phyloP scores from a whole-genome alignment of 805 yeast species.

The Pichia exigua region DNA sequence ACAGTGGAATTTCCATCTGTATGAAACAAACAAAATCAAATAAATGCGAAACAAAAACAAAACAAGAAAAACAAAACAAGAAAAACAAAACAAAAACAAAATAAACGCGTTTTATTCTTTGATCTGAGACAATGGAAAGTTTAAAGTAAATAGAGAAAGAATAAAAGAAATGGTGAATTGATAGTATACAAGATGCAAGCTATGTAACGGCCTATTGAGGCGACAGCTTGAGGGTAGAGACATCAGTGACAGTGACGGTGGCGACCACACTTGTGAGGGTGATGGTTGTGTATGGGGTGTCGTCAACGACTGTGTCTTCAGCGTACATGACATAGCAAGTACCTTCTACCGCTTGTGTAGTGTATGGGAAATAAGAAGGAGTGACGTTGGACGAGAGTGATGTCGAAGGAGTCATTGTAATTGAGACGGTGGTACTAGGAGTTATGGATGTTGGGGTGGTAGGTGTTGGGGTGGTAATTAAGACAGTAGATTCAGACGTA shows the following conservation, averaged over 20 bases:
- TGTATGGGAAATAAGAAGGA: constrained; percentile 22
- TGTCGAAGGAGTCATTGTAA: constrained; percentile 30
- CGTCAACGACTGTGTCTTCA: constrained; percentile 25
- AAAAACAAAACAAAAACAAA: not conserved
- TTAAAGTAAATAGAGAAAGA: not conserved
- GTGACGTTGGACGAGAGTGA: constrained; percentile 4
- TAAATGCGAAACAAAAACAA: not conserved
- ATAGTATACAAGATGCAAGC: not conserved
- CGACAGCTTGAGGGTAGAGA: not conserved
- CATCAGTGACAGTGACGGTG: constrained; percentile 24
- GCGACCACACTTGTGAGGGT: constrained; percentile 29
- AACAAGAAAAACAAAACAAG: not conserved
- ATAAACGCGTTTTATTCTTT: not conserved
- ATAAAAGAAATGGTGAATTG: not conserved
- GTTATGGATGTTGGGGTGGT: constrained; percentile 25
- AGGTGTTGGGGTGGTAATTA: constrained; percentile 10
- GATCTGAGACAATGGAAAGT: too few relatives aligned
- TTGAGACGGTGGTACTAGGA: constrained; percentile 15
- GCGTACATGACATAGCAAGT: constrained; percentile 32
- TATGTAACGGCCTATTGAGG: not conserved
- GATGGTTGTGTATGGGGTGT: constrained; percentile 26
- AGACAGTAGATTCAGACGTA: constrained; percentile 6
- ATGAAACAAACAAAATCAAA: too few relatives aligned
- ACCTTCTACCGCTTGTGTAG: constrained; percentile 25
- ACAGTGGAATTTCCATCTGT: not conserved